phyloP scores from a whole-genome alignment of 768 basidiomycete species.

The Pleurotus cornucopiae region DNA sequence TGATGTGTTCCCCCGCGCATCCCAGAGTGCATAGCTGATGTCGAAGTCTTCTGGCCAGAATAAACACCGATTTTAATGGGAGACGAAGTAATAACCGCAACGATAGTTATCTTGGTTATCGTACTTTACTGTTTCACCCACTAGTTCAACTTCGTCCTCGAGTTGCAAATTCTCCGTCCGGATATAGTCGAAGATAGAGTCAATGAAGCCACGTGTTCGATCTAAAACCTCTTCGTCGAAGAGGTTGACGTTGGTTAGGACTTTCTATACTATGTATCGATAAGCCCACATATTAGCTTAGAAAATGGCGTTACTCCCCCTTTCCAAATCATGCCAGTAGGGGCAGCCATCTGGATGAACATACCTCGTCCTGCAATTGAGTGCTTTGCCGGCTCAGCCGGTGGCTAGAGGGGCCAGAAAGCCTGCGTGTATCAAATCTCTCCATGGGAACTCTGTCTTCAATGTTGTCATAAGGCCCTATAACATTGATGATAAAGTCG shows the following conservation, averaged over 20 bases:
- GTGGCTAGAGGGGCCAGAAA: too few relatives aligned
- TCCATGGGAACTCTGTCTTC: too few relatives aligned
- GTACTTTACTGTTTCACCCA: conserved; percentile 12
- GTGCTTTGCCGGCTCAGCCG: too few relatives aligned
- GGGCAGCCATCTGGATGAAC: neutral
- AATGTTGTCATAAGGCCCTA: too few relatives aligned
- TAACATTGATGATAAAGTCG: too few relatives aligned
- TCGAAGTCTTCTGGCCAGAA: conserved; percentile 42
- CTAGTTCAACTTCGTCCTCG: conserved; percentile 27
- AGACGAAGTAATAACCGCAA: conserved; percentile 42
- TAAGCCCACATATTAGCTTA: neutral
- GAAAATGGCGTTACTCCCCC: neutral
- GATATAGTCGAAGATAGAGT: conserved; percentile 7
- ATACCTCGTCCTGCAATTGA: neutral
- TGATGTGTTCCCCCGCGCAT: conserved; percentile 15
- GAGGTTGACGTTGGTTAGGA: neutral
- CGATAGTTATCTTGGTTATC: conserved; percentile 8
- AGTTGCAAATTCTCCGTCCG: neutral
- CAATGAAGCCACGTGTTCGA: neutral
- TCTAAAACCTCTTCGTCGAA: conserved; percentile 7
- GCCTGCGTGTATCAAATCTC: too few relatives aligned
- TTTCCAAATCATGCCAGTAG: neutral
- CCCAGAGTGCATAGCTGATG: conserved; percentile 10
- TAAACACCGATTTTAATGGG: conserved; percentile 26
- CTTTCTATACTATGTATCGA: neutral